Conservation (phyloP, 768 basidiomycete species). For the Lentinula boryana region DNA sequence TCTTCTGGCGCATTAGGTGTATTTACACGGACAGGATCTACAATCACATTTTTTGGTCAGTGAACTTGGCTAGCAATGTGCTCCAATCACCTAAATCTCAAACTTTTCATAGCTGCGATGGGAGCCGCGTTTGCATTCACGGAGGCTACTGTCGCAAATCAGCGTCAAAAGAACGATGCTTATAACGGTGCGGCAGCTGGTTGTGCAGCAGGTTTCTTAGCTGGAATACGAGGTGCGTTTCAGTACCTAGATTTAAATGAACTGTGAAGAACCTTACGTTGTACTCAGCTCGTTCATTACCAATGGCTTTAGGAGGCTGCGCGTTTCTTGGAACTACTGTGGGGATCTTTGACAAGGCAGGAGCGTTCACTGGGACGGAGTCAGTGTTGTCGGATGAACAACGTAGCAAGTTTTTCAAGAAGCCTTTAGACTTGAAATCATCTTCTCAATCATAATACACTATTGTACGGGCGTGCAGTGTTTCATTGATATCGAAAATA, state of each 20-base stretch:
- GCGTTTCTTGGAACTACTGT: conserved; percentile 71
- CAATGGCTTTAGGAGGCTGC: conserved; percentile 75
- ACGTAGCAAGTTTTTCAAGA: conserved; percentile 81
- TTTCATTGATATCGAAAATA: neutral
- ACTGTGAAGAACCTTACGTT: conserved; percentile 4
- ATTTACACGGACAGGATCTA: conserved; percentile 80
- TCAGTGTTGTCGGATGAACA: conserved; percentile 51
- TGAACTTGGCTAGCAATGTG: conserved; percentile 1
- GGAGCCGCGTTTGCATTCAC: conserved; percentile 82
- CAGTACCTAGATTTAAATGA: conserved; percentile 11
- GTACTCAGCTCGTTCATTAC: conserved; percentile 72
- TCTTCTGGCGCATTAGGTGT: conserved; percentile 80
- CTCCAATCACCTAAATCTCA: neutral
- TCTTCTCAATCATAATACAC: conserved; percentile 2
- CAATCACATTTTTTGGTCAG: conserved; percentile 89
- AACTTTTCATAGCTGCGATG: conserved; percentile 50
- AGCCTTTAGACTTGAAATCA: conserved; percentile 31
- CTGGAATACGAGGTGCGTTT: conserved; percentile 71
- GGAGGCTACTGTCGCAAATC: conserved; percentile 76
- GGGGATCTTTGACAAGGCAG: conserved; percentile 78
- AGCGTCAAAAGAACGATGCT: conserved; percentile 71
- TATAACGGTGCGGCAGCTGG: conserved; percentile 82
- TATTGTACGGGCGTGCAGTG: neutral
- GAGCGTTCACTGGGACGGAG: conserved; percentile 48
- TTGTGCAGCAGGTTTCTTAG: conserved; percentile 90